These are phyloP conservation scores for Musa itinerans DNA, from an alignment of 176 grass and related monocot species.

Conservation along the genomic window DNA sequence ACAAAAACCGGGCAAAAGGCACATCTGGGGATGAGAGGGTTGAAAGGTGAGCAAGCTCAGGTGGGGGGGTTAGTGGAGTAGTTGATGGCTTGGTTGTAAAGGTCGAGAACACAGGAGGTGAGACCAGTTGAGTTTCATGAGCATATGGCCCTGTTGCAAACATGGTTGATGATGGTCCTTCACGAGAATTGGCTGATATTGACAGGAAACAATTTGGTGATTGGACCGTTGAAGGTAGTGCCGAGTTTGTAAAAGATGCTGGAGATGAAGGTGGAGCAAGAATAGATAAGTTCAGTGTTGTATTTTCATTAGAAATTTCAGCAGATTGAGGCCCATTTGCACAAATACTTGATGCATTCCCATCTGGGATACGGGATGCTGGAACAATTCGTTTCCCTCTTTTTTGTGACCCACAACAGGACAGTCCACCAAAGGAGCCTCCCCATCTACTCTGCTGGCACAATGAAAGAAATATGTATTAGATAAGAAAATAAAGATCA, in stretches of 20 bases:
- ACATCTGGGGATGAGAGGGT: conserved; percentile 4
- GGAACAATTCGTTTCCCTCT: conserved; percentile 11
- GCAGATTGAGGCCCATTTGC: neutral
- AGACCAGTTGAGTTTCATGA: conserved; percentile 13
- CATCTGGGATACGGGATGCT: conserved; percentile 13
- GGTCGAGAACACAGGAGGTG: conserved; percentile 12
- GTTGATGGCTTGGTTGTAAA: conserved; percentile 8
- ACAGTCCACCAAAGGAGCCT: conserved; percentile 10
- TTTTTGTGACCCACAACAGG: conserved; percentile 10
- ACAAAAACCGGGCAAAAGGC: conserved; percentile 9
- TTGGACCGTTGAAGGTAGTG: conserved; percentile 2
- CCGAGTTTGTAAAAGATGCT: conserved; percentile 11
- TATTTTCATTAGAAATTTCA: conserved; percentile 7
- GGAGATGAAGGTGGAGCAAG: conserved; percentile 7
- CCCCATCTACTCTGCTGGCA: neutral
- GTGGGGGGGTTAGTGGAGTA: conserved; percentile 9
- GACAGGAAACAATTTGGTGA: conserved; percentile 14
- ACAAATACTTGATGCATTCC: neutral
- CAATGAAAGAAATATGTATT: neutral
- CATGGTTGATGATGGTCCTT: conserved; percentile 9
- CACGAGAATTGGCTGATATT: neutral
- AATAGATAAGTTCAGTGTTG: conserved; percentile 7
- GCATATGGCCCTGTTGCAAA: conserved; percentile 11
- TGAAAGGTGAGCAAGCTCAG: neutral
- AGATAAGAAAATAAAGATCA: neutral